phyloP scores from a whole-genome alignment of 2,329 filamentous ascomycete genomes.

The Aspergillus tamarii region DNA sequence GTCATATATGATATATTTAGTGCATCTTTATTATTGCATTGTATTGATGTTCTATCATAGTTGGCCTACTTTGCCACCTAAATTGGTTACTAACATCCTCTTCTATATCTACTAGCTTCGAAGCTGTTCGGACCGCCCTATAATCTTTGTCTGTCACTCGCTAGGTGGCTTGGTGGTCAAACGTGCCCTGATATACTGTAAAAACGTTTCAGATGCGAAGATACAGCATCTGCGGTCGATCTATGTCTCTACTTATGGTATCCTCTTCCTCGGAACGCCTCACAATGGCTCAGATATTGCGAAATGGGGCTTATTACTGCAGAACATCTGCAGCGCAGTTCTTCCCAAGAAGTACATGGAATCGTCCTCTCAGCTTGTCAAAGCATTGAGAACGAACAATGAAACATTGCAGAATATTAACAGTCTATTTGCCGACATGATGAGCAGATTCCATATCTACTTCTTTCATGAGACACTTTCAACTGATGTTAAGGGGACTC shows the following conservation, averaged over 20 bases:
- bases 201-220: slow-evolving; percentile 61
- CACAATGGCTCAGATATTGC: slow-evolving; percentile 72
- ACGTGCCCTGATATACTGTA: slow-evolving; percentile 68
- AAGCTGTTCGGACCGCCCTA: slow-evolving; percentile 62
- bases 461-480: slow-evolving; percentile 77
- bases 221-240: slow-evolving; percentile 69
- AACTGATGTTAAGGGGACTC: slow-evolving; percentile 68
- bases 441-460: slow-evolving; percentile 71
- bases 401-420: slow-evolving; percentile 77
- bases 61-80: not conserved
- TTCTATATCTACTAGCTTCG: slow-evolving; percentile 37
- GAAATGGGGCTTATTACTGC: slow-evolving; percentile 68
- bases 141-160: slow-evolving; percentile 77
- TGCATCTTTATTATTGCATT: not conserved
- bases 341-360: slow-evolving; percentile 69
- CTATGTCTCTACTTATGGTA: slow-evolving; percentile 73
- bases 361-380: slow-evolving; percentile 68
- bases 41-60: not conserved
- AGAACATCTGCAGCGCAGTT: slow-evolving; percentile 68
- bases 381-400: slow-evolving; percentile 72
- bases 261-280: slow-evolving; percentile 77
- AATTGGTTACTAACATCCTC: not conserved
- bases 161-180: slow-evolving; percentile 75
- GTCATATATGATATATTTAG: too few species aligned
- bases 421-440: slow-evolving; percentile 70